Base-by-base conservation (phyloP, 1,139 yeast species). In the Pneumocystis oryctolagi region DNA sequence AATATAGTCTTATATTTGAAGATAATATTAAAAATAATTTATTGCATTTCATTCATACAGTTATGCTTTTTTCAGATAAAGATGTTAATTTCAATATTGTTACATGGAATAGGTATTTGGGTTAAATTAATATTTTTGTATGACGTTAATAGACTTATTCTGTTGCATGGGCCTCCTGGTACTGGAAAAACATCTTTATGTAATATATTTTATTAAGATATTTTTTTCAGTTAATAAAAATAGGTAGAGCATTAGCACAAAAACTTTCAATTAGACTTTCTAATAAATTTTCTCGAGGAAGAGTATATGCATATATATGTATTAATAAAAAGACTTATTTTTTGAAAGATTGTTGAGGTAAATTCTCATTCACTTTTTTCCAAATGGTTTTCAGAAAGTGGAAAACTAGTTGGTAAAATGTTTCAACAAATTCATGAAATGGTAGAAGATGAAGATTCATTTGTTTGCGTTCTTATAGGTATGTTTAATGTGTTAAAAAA, bases 141-240 rank as follows among this genome's bases (percentile, higher is more conserved):
- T 34, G 31, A 57, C 18, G 16, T 14, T 14, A 12, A 9, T 8
- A 59, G 67, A 16, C 62, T 66, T 5, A 56, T 67, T 14, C 64
- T 67, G 3, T 65, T 67, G n/a, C 67, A 67, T 60, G 69, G 69
- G 1, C 68, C 68, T 2, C 69, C 69, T 0, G 69, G 69, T 12
- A 66, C 66, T 9, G 69, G 69, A 31, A 67, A 67, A 59, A 67
- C 69, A 5, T 65, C 67, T 31, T 65, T 67, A 16, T 66, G 68
- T 53, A 64, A 60, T 14, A 47, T 25, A 47, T 25, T 4, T 25
- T 20, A 18, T 12, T 14, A 47, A 25, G 8, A 25, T 47, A 25
- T 47, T 25, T 47, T 47, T 25, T 25, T 47, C 25, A 25, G 30
- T 25, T 47, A 47, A 47, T 25, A 25, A 47, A 25, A 9, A 47